Conservation (phyloP, 2,329 filamentous ascomycete genomes). For the Cyphellophora attinorum region DNA sequence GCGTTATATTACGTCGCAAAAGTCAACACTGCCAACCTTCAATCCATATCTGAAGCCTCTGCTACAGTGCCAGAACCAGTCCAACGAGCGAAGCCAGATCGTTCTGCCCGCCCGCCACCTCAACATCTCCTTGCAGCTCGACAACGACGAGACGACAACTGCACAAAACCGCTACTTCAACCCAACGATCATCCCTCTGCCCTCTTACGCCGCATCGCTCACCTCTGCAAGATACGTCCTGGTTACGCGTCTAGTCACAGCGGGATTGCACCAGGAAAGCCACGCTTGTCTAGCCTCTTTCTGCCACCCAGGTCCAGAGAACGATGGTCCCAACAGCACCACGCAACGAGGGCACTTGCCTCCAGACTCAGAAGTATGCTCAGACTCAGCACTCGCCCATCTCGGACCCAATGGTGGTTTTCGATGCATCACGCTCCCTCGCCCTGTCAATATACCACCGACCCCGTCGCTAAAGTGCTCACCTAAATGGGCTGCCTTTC, state of each 20-base stretch:
- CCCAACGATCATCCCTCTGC: constrained; percentile 29
- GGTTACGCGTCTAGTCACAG: constrained; percentile 26
- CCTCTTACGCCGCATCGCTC: constrained; percentile 22
- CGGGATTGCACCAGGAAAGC: constrained; percentile 26
- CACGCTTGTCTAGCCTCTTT: constrained; percentile 31
- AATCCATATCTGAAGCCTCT: constrained; percentile 4
- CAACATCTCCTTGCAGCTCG: constrained; percentile 20
- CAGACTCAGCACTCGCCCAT: constrained; percentile 21
- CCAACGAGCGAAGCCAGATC: constrained; percentile 27
- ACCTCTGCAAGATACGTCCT: constrained; percentile 24
- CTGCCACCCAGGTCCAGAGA: constrained; percentile 19
- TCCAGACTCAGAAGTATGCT: constrained; percentile 21
- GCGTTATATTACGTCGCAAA: too few species aligned
- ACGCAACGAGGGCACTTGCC: constrained; percentile 1
- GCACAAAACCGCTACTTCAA: constrained; percentile 25
- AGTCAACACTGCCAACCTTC: too few species aligned
- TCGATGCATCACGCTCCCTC: constrained; percentile 22
- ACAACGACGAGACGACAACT: constrained; percentile 8
- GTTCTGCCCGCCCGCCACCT: constrained; percentile 23
- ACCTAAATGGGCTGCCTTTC: constrained; percentile 22
- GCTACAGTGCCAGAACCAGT: constrained; percentile 13
- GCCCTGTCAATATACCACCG: constrained; percentile 26
- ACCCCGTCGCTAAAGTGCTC: constrained; percentile 28
- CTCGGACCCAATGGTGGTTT: constrained; percentile 25
- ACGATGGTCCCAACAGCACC: too few species aligned